Evolutionary conservation across 305 asterid genomes (phyloP).

Genomic region (Solanum hybrid): DNA sequence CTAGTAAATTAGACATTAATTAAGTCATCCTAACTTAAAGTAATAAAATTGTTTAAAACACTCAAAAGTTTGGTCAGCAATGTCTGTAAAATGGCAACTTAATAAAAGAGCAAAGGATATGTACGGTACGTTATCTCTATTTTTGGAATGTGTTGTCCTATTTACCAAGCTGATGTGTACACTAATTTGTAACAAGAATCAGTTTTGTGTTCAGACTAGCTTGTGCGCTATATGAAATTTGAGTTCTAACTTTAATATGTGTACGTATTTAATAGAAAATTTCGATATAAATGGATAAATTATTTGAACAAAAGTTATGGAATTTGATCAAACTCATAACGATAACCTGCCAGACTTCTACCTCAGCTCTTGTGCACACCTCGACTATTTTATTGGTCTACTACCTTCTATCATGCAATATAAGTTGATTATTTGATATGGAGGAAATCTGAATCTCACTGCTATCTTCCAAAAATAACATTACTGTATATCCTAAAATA

Average conservation of each 20-base stretch:
- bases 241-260: neutral
- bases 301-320: neutral
- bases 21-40: neutral
- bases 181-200: neutral
- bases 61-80: neutral
- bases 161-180: neutral
- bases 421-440: neutral
- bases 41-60: neutral
- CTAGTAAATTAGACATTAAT: neutral
- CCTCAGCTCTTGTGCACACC: fast-evolving
- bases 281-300: neutral
- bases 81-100: neutral
- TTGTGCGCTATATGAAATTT: neutral
- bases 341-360: fast-evolving
- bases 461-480: neutral
- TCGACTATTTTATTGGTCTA: neutral
- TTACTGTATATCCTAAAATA: neutral
- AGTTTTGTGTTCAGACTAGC: neutral
- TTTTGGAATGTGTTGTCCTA: neutral
- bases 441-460: neutral
- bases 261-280: neutral
- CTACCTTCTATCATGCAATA: neutral
- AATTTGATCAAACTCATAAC: neutral
- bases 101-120: neutral
- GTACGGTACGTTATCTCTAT: neutral